These are phyloP conservation scores for Uncinocarpus reesii DNA, from an alignment of 2,329 filamentous ascomycete genomes.

Conservation along the genomic window DNA sequence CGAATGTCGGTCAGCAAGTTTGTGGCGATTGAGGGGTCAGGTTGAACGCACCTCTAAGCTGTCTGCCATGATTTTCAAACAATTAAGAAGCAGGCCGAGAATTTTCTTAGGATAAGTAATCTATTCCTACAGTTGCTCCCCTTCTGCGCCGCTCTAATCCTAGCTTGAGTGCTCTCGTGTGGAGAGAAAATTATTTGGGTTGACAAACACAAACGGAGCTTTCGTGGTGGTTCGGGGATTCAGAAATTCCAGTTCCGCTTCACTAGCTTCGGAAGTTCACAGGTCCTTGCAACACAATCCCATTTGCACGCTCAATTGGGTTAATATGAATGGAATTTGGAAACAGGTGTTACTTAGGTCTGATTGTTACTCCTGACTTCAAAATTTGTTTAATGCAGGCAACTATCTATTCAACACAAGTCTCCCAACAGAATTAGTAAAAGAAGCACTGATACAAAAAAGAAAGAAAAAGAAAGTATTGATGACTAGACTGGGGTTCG, in stretches of 20 bases:
- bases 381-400: no score
- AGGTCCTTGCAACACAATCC: no score
- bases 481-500: conserved; percentile 17
- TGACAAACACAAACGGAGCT: neutral
- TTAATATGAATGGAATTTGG: no score
- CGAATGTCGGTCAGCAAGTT: neutral
- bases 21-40: neutral
- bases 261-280: no score
- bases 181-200: conserved; percentile 11
- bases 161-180: neutral
- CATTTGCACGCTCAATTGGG: no score
- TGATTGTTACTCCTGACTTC: no score
- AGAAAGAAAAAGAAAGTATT: conserved; percentile 4
- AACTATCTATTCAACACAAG: neutral
- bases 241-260: no score
- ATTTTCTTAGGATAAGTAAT: neutral
- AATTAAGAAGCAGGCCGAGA: conserved; percentile 2
- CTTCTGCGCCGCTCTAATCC: neutral
- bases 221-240: neutral
- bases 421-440: neutral
- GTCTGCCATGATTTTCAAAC: conserved; percentile 16
- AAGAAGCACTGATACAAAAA: neutral
- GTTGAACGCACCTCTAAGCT: conserved; percentile 17
- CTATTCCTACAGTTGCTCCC: neutral
- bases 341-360: no score